A percentile compares a stretch with the other conserved stretches of the same genome.
Evolutionary conservation across 192 early-diverging fungal genomes (phyloP).

Genomic region (Backusella tuberculispora): DNA sequence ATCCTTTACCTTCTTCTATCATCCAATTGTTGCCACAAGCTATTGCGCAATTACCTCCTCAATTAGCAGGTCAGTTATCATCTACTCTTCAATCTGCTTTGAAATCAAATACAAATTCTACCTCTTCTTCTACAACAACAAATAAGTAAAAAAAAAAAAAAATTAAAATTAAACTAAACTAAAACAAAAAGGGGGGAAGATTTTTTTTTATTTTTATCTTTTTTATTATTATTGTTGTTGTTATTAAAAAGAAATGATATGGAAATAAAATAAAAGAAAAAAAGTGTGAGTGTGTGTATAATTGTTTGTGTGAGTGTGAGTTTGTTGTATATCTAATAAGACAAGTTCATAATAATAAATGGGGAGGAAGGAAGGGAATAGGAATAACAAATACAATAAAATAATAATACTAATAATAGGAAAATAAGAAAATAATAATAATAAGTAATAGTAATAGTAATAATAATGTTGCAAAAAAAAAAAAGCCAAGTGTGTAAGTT

Average conservation of each 20-base stretch:
- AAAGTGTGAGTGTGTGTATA: not conserved
- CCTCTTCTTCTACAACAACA: not conserved
- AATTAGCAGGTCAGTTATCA: constrained; percentile 18
- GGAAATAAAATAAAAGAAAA: too few relatives aligned
- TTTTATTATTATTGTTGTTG: not conserved
- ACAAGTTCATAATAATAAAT: not conserved
- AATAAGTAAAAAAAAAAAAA: not conserved
- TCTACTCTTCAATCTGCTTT: constrained; percentile 5
- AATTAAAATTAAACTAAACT: not conserved
- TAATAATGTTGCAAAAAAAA: not conserved
- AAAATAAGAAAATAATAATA: not conserved
- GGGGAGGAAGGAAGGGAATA: not conserved
- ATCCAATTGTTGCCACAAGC: constrained; percentile 38
- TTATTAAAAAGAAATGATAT: not conserved
- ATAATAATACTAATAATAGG: constrained; percentile 7
- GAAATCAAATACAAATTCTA: not conserved
- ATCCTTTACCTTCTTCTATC: constrained; percentile 38
- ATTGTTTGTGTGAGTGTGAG: not conserved
- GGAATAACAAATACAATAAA: not conserved
- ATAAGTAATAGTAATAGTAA: not conserved
- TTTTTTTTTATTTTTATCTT: constrained; percentile 6
- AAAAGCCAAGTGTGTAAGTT: not conserved
- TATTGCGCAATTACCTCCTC: constrained; percentile 40
- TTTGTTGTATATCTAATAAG: not conserved
- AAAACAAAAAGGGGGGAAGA: not conserved